Base-by-base conservation (phyloP, 2,329 filamentous ascomycete species). In the Arthrobotrys iridis region DNA sequence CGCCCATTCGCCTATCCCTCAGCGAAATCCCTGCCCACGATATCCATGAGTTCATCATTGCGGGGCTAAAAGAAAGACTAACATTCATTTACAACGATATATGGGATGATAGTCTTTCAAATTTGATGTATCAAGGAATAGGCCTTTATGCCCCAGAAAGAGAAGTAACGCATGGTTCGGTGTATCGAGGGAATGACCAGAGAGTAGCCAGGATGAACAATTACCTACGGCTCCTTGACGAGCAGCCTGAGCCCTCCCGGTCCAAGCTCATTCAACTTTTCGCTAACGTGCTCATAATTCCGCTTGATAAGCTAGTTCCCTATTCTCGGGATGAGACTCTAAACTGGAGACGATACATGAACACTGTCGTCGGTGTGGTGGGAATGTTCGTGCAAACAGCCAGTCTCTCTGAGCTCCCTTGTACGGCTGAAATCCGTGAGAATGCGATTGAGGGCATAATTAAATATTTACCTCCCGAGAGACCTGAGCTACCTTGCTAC, bases 11-110 rank as follows among this genome's bases (percentile, higher is more conserved):
- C 6, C 15, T 13, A 0, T 15, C 57, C 1, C 28, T 75, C 7
- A 7, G 13, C 15, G 18, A 20, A 10, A 48, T 63, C 3, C 35
- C 64, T 0, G 22, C 33, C 4, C 45, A 67, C 20, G 40, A 28
- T 4, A 20, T 68, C 8, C 63, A 68, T 13, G 48, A 59, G 26
- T 48, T 45, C n/a, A 75, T 75, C 13, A 48, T 75, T 24, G 28
- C 33, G 3, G 71, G 71, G 3, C 40, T 75, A 4, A 57, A 59
- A n/a, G n/a, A n/a, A n/a, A n/a, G n/a, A n/a, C n/a, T n/a, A n/a
- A n/a, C n/a, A n/a, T n/a, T n/a, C n/a, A n/a, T n/a, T n/a, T n/a
- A n/a, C n/a, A n/a, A n/a, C n/a, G n/a, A n/a, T n/a, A n/a, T n/a
- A n/a, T n/a, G n/a, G n/a, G n/a, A n/a, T n/a, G n/a, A n/a, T n/a